Evolutionary conservation across 106 monocot genomes (phyloP).

Genomic region (Acorus calamus): DNA sequence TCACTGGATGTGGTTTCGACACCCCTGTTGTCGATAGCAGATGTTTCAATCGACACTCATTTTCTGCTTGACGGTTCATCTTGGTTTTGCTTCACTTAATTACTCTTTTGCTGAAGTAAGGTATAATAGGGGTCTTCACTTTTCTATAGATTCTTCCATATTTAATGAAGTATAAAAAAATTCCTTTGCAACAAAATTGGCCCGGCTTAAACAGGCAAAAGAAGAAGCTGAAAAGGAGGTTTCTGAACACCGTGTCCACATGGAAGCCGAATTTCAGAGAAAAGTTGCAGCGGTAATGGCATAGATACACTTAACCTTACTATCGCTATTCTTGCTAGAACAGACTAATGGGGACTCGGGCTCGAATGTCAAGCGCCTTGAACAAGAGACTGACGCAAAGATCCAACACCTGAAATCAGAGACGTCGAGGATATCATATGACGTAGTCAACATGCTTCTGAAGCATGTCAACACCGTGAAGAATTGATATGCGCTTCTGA

Average conservation of each 20-base stretch:
- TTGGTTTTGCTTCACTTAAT: too few species aligned
- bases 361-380: constrained; percentile 74
- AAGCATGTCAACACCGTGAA: constrained; percentile 39
- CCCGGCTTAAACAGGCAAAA: constrained; percentile 79
- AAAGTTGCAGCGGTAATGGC: constrained; percentile 34
- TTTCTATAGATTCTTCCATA: neutral
- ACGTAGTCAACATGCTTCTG: constrained; percentile 70
- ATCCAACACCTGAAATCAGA: constrained; percentile 39
- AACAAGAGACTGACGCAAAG: constrained; percentile 51
- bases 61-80: too few species aligned
- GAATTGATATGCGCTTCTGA: too few species aligned
- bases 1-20: too few species aligned
- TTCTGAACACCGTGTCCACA: constrained; percentile 58
- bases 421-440: constrained; percentile 42
- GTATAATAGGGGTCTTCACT: neutral
- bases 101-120: too few species aligned
- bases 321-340: neutral
- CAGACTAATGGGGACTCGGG: constrained; percentile 90
- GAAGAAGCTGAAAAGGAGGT: constrained; percentile 84
- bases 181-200: constrained; percentile 14
- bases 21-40: too few species aligned
- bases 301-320: too few species aligned
- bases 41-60: too few species aligned
- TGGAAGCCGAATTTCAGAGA: constrained; percentile 72
- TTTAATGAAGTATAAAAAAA: too few species aligned